phyloP scores from a whole-genome alignment of 768 basidiomycete genomes.

The Lyophyllum shimeji region DNA sequence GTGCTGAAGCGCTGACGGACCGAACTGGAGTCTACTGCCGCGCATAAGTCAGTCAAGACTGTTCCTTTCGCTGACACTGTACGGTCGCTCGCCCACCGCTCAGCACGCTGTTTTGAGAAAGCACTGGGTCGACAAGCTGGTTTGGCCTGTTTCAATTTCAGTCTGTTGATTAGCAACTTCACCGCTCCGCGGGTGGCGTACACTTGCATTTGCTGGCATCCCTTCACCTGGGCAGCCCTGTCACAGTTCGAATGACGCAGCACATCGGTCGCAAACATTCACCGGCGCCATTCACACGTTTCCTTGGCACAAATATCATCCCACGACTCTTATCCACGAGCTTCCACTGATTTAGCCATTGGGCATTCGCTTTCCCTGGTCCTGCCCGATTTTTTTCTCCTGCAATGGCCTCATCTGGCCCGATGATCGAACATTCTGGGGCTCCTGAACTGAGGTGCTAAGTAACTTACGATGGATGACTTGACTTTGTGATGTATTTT shows the following conservation, averaged over 20 bases:
- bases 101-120: too few species aligned
- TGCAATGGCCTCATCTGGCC: not conserved
- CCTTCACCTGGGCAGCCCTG: not conserved
- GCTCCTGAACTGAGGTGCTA: not conserved
- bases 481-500: slow-evolving; percentile 1
- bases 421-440: not conserved
- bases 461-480: not conserved
- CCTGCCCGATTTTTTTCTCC: not conserved
- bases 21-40: not conserved
- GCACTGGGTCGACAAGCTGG: not conserved
- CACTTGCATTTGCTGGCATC: not conserved
- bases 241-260: not conserved
- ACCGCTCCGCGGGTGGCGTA: not conserved
- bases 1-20: not conserved
- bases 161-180: not conserved
- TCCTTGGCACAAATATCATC: not conserved
- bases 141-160: not conserved
- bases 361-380: not conserved
- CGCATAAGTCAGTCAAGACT: not conserved
- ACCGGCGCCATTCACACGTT: slow-evolving; percentile 13
- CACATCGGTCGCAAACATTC: slow-evolving; percentile 13
- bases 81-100: not conserved
- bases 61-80: not conserved
- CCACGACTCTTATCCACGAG: not conserved
- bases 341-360: not conserved